phyloP scores from a whole-genome alignment of 164 flowering plant genomes.

The Santalum album region DNA sequence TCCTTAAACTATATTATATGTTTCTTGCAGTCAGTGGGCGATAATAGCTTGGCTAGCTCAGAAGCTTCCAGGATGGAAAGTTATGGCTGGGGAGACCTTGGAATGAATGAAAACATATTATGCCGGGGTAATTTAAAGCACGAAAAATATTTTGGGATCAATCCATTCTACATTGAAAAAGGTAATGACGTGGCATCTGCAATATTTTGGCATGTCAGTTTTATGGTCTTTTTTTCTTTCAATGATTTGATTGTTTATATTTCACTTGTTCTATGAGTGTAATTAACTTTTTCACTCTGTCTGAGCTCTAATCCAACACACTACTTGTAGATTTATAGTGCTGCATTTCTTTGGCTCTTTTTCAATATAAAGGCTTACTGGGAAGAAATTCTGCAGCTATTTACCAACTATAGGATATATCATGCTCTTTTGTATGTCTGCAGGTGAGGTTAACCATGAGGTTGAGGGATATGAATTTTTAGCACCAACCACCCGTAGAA shows the following conservation, averaged over 20 bases:
- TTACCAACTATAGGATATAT: neutral
- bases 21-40: slow-evolving; percentile 21
- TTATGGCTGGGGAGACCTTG: slow-evolving; percentile 68
- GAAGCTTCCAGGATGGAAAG: slow-evolving; percentile 35
- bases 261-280: neutral
- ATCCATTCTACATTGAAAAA: slow-evolving; percentile 70
- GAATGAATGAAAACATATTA: slow-evolving; percentile 8
- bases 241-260: neutral
- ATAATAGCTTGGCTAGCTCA: slow-evolving; percentile 8
- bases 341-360: neutral
- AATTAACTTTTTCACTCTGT: neutral
- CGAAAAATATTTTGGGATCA: slow-evolving; percentile 57
- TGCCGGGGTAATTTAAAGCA: slow-evolving; percentile 15
- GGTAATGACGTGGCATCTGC: slow-evolving; percentile 25
- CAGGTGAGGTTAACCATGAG: slow-evolving; percentile 37
- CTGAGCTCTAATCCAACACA: too few species aligned
- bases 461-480: slow-evolving; percentile 55
- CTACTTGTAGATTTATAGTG: neutral
- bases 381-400: neutral
- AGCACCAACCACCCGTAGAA: slow-evolving; percentile 89
- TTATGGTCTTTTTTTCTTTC: neutral
- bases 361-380: neutral
- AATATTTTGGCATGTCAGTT: neutral
- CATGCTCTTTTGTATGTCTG: neutral
- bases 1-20: too few species aligned